phyloP scores from a whole-genome alignment of 495 filamentous ascomycete genomes.

The Mytilinidion resinicola region DNA sequence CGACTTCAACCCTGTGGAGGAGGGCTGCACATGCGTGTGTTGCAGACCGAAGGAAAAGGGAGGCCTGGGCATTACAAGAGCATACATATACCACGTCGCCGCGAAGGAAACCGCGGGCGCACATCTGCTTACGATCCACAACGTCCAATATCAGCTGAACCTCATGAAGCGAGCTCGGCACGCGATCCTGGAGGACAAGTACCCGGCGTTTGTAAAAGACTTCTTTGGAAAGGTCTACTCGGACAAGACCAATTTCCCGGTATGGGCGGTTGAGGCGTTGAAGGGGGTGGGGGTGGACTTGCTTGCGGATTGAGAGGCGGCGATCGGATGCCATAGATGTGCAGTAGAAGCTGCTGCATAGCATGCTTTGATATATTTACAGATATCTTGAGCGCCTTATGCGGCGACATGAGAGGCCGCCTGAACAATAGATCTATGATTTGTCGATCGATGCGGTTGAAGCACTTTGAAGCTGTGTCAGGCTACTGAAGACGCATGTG shows the following conservation, averaged over 20 bases:
- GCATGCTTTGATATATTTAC: no score
- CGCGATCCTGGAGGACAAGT: conserved; percentile 77
- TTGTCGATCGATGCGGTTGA: no score
- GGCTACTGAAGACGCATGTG: no score
- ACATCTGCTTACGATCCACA: conserved; percentile 90
- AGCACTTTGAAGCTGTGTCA: no score
- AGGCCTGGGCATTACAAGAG: conserved; percentile 76
- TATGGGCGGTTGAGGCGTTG: conserved; percentile 82
- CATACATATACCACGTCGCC: conserved; percentile 85
- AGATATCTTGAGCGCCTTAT: no score
- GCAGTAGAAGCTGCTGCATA: no score
- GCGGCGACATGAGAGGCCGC: no score
- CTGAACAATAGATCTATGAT: no score
- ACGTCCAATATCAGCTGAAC: conserved; percentile 80
- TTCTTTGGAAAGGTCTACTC: conserved; percentile 71
- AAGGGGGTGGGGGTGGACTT: conserved; percentile 80
- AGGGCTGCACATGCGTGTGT: conserved; percentile 70
- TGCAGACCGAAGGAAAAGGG: conserved; percentile 63
- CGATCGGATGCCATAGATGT: no score
- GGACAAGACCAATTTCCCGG: conserved; percentile 62
- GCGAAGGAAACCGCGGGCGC: conserved; percentile 94
- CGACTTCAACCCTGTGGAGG: conserved; percentile 79
- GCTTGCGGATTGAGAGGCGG: conserved; percentile 34
- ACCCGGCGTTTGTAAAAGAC: conserved; percentile 66
- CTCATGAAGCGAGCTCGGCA: conserved; percentile 70